These are phyloP conservation scores for Aspergillus jensenii DNA, from an alignment of 2,329 filamentous ascomycete genomes.

Conservation along the genomic window DNA sequence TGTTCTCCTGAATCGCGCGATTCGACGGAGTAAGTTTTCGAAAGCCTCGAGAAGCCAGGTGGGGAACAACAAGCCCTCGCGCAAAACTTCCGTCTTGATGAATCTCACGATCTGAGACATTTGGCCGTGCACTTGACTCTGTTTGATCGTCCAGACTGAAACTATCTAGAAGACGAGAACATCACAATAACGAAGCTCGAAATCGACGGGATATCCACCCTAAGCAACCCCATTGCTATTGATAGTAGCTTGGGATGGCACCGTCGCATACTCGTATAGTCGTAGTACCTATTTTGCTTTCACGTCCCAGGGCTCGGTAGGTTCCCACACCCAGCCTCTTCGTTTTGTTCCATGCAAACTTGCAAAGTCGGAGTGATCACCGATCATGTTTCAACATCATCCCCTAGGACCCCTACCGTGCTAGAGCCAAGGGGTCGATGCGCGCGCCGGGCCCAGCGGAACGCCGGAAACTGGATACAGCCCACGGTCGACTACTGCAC, in stretches of 20 bases:
- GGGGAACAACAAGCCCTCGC: background rate
- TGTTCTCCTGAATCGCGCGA: too few relatives aligned
- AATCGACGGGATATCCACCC: background rate
- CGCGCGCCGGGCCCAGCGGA: background rate
- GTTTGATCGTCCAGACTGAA: slow-evolving; percentile 37
- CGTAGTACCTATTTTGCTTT: background rate
- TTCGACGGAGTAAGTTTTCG: too few relatives aligned
- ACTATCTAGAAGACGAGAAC: slow-evolving; percentile 37
- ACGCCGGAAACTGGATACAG: background rate
- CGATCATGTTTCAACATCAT: background rate
- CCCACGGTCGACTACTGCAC: slow-evolving; percentile 2
- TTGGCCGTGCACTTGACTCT: slow-evolving; percentile 10
- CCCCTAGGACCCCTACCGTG: background rate
- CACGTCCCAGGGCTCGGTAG: background rate
- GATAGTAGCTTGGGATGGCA: background rate
- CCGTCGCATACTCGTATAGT: background rate
- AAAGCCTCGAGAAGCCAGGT: background rate
- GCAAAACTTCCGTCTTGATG: background rate
- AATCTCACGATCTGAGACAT: background rate
- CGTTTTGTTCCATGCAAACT: background rate
- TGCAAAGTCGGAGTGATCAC: background rate
- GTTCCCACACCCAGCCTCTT: background rate
- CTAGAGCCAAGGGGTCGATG: background rate
- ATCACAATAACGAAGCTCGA: slow-evolving; percentile 5
- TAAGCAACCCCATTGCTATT: background rate